Evolutionary conservation across 495 filamentous ascomycete species (phyloP), one percentile per base, ranked within the genome.

Genomic region (Physcia stellaris): DNA sequence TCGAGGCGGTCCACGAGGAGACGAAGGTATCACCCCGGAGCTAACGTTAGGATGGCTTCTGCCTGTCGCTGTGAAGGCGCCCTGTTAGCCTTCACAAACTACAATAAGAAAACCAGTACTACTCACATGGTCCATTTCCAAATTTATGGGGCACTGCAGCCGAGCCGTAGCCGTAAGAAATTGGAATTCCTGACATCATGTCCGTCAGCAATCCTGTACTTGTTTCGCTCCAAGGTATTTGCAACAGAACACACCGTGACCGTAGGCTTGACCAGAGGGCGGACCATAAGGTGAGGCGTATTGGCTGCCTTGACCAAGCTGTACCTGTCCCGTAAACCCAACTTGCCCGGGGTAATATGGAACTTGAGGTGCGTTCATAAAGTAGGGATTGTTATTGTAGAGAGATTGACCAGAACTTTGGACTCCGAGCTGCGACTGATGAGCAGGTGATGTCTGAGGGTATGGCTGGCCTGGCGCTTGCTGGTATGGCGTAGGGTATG

Each of bases 1-100:
- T 48, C 87, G 69, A 10, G 86, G 84, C 11, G 88, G 86, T n/a
- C 86, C 87, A 47, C 86, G 73, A 33, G 83, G 81, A 21, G 81
- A 67, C 24, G 63, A 60, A 11, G 60, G 55, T 34, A 51, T 46
- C 21, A 45, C 39, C 5, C 46, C 41, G 9, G 49, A 38, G 28
- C 40, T 47, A 24, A 54, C 47, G 5, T 32, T 29, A 22, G 48
- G 38, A 32, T 28, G 50, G 47, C 23, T 42, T 37, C 20, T 42
- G 18, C 47, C 35, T 37, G 29, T 34, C 10, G 36, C 39, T 31
- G 18, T 13, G 37, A 28, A 28, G 26, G 26, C 7, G 26, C 9
- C 7, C 13, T 15, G 10, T 20, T 30, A 20, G 28, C 37, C 37
- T 40, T 4, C 24, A 5, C 29, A 12, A 6, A 20, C 13, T 31